These are phyloP conservation scores for Euphorbia schlechtendalii DNA, from an alignment of 441 rosid species.

Conservation along the genomic window DNA sequence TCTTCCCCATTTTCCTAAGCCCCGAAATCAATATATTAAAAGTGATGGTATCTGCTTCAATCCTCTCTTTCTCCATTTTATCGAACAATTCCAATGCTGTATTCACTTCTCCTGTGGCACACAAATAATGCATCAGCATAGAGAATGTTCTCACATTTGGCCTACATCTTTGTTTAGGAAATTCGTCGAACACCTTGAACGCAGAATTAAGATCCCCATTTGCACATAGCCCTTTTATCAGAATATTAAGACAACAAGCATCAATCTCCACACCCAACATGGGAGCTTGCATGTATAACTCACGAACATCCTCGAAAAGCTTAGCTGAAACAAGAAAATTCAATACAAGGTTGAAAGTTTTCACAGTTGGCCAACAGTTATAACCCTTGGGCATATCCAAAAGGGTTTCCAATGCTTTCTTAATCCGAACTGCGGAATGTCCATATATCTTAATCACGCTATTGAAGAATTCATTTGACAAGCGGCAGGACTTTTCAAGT, in stretches of 20 bases:
- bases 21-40: slow-evolving; percentile 79
- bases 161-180: slow-evolving; percentile 59
- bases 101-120: slow-evolving; percentile 46
- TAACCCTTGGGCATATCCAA: slow-evolving; percentile 49
- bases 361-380: slow-evolving; percentile 62
- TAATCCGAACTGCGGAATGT: slow-evolving; percentile 53
- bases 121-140: slow-evolving; percentile 57
- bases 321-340: slow-evolving; percentile 62
- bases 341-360: slow-evolving; percentile 62
- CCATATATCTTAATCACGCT: slow-evolving; percentile 63
- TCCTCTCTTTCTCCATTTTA: slow-evolving; percentile 60
- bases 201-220: slow-evolving; percentile 62
- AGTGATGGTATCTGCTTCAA: slow-evolving; percentile 58
- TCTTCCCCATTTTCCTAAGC: slow-evolving; percentile 61
- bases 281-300: slow-evolving; percentile 52
- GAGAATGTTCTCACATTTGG: slow-evolving; percentile 75
- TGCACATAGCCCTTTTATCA: slow-evolving; percentile 66
- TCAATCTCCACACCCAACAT: slow-evolving; percentile 68
- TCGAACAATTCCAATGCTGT: slow-evolving; percentile 54
- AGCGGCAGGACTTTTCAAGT: slow-evolving; percentile 35
- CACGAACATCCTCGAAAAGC: slow-evolving; percentile 50
- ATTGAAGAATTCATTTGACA: slow-evolving; percentile 72
- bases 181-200: slow-evolving; percentile 78
- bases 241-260: slow-evolving; percentile 70
- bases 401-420: slow-evolving; percentile 50